Conservation (phyloP, 257 asterid species). For the Salvia hispanica region DNA sequence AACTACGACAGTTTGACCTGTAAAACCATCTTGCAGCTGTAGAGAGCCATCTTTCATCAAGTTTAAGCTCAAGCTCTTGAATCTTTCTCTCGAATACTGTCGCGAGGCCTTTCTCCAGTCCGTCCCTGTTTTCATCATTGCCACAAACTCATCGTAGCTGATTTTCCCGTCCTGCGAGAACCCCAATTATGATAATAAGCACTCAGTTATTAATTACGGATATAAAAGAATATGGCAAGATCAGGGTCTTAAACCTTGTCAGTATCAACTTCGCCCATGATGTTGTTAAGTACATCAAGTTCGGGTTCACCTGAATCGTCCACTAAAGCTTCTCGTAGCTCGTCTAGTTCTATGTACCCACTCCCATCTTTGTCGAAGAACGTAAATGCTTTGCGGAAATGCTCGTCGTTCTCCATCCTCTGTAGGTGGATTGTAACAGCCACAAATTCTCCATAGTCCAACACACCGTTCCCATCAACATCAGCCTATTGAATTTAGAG, state of each 20-base stretch:
- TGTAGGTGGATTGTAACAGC: slow-evolving; percentile 92
- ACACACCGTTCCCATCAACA: slow-evolving; percentile 83
- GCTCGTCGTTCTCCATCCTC: slow-evolving; percentile 87
- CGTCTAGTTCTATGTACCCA: slow-evolving; percentile 79
- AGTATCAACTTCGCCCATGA: slow-evolving; percentile 87
- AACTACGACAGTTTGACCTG: slow-evolving; percentile 68
- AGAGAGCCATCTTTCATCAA: slow-evolving; percentile 88
- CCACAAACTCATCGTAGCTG: slow-evolving; percentile 77
- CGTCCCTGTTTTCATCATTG: too few species aligned
- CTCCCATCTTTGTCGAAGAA: slow-evolving; percentile 84
- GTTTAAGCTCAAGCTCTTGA: slow-evolving; percentile 83
- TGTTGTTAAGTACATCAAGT: slow-evolving; percentile 55
- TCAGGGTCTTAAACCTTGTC: slow-evolving; percentile 62
- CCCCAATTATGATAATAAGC: background rate
- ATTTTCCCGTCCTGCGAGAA: slow-evolving; percentile 71
- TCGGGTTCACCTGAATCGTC: slow-evolving; percentile 80
- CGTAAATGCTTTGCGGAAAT: slow-evolving; percentile 73
- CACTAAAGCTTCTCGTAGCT: slow-evolving; percentile 70
- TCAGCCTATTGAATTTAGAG: slow-evolving; percentile 61
- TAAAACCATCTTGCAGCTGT: slow-evolving; percentile 79
- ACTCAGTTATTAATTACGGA: slow-evolving; percentile 1
- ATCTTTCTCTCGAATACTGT: slow-evolving; percentile 87
- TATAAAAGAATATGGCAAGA: slow-evolving; percentile 7
- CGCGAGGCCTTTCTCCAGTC: slow-evolving; percentile 57
- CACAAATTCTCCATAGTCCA: slow-evolving; percentile 95